phyloP scores from a whole-genome alignment of 352 stramenopile species.

The Phytopythium boreale region DNA sequence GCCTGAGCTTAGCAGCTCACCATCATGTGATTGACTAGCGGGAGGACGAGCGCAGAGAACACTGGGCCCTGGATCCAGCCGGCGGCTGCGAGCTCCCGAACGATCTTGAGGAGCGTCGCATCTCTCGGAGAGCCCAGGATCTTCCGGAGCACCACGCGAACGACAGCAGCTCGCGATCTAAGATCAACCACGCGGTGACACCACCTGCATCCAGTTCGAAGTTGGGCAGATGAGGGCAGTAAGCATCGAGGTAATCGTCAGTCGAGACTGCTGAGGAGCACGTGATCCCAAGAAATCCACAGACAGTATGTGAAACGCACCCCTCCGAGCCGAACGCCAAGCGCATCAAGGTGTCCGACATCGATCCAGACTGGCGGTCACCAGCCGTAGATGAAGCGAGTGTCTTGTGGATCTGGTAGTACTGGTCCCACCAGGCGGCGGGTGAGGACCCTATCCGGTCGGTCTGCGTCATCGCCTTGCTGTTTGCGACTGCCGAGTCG shows the following conservation, averaged over 20 bases:
- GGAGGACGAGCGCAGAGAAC: slow-evolving; percentile 18
- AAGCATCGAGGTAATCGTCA: neutral
- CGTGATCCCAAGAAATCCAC: neutral
- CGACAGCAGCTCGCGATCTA: slow-evolving; percentile 10
- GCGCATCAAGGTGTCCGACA: neutral
- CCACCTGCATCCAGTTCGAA: slow-evolving; percentile 23
- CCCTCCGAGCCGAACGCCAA: neutral
- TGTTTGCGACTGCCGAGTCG: neutral
- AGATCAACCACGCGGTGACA: neutral
- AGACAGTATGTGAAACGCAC: neutral
- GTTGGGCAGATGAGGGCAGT: too few relatives aligned
- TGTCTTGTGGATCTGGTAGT: neutral
- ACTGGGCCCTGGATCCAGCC: slow-evolving; percentile 25
- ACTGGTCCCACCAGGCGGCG: neutral
- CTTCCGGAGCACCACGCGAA: slow-evolving; percentile 33
- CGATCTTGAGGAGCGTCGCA: slow-evolving; percentile 31
- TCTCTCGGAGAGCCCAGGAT: slow-evolving; percentile 44
- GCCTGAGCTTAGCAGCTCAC: slow-evolving; percentile 8
- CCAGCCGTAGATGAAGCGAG: neutral
- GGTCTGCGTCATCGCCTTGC: neutral
- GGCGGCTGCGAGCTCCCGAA: slow-evolving; percentile 37
- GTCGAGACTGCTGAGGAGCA: neutral
- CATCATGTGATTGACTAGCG: slow-evolving; percentile 33
- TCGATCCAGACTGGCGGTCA: neutral
- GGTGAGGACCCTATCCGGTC: neutral